Evolutionary conservation across 2,329 filamentous ascomycete genomes (phyloP).

Genomic region (Fusarium coffeatum): DNA sequence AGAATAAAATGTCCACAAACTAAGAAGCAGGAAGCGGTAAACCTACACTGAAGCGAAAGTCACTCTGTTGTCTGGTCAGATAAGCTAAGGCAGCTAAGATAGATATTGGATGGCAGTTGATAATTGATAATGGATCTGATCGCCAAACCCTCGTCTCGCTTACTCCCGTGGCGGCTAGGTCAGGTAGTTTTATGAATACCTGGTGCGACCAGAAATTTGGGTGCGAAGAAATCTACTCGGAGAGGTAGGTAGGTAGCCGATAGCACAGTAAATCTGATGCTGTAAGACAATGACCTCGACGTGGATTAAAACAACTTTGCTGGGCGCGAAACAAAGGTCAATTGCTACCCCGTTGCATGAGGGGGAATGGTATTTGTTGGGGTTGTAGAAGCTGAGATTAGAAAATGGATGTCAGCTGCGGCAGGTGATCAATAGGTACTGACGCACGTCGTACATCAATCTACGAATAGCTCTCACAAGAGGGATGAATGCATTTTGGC

Average conservation of each 20-base stretch:
- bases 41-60: constrained; percentile 7
- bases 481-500: not conserved
- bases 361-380: constrained; percentile 21
- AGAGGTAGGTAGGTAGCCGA: not conserved
- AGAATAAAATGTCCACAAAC: not conserved
- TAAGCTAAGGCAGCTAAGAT: not conserved
- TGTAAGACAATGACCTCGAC: constrained; percentile 2
- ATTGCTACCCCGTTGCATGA: not conserved
- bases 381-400: constrained; percentile 13
- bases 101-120: not conserved
- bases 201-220: not conserved
- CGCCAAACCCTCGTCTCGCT: constrained; percentile 13
- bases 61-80: constrained; percentile 12
- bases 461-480: not conserved
- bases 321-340: constrained; percentile 3
- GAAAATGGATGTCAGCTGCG: not conserved
- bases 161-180: constrained; percentile 1
- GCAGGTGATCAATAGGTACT: constrained; percentile 1
- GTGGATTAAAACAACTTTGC: not conserved
- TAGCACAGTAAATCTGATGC: constrained; percentile 24
- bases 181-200: not conserved
- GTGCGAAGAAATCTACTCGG: not conserved
- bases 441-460: not conserved
- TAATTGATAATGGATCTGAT: constrained; percentile 18
- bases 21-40: not conserved